Base-by-base conservation (phyloP, 2,329 filamentous ascomycete genomes). In the Trichoderma endophyticum region DNA sequence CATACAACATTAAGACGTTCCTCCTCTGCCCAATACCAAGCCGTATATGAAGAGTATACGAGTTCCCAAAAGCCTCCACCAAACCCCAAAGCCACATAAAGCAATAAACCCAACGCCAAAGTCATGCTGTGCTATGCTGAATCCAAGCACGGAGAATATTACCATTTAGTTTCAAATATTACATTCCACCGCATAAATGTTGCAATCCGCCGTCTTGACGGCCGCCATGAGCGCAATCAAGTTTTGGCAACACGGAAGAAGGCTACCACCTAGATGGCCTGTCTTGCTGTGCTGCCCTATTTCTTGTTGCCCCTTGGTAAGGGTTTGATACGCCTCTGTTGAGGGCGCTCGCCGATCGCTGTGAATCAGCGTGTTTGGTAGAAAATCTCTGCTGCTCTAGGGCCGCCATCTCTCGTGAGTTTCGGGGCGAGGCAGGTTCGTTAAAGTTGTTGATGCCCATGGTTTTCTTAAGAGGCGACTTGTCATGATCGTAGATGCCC, bases 381-480 rank as follows among this genome's bases (percentile, higher is more conserved):
- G 84, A 84, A 71, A 75, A 82, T 74, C 81, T 78, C 79, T 89
- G 67, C 78, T 90, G 67, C 78, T 90, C 88, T 21, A 85, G 79
- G 5, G 86, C 86, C 2, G 89, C 89, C 86, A 90, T 88, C 77
- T 91, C 88, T 54, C 86, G 84, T 4, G 88, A 89, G 76, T 90
- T 91, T 57, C 86, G 84, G 2, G 89, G 89, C 48, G 87, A 87
- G 8, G 78, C 74, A 8, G 79, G 77, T 28, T 82, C 81, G 11
- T 77, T 85, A 83, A 57, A 89, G 84, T 71, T 92, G 81, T 89
- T 81, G 83, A 93, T 76, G 85, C 89, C 89, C 15, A 84, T 84
- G 2, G 92, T 87, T 80, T 97, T 97, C 77, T 94, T 92, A 14
- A 98, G 81, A 0, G 95, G 95, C 12, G 93, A 97, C 54, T 91